A percentile compares a stretch with the other conserved stretches of the same genome.
Conservation (phyloP, 2,329 filamentous ascomycete species). For the Graphiopsis chlorocephala region DNA sequence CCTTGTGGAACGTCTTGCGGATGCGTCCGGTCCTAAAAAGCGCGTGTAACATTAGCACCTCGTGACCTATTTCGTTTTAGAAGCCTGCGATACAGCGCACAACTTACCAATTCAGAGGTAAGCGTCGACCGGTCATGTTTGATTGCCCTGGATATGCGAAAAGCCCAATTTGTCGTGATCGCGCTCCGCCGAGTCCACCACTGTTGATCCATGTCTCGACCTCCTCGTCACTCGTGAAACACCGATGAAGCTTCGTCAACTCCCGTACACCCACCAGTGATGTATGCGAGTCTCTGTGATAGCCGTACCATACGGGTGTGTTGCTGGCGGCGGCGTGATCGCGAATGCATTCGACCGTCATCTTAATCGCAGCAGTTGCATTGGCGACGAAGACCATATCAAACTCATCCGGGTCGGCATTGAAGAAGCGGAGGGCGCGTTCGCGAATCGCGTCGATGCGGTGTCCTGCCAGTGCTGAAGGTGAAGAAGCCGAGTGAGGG, state of each 20-base stretch:
- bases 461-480: conserved; percentile 57
- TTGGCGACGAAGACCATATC: conserved; percentile 63
- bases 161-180: conserved; percentile 33
- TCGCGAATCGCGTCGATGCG: conserved; percentile 56
- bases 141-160: conserved; percentile 41
- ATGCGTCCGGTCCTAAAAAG: conserved; percentile 31
- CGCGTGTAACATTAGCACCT: conserved; percentile 24
- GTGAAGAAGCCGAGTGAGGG: conserved; percentile 63
- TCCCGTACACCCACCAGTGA: conserved; percentile 49
- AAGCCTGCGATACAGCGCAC: conserved; percentile 1
- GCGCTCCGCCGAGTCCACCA: conserved; percentile 31
- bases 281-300: conserved; percentile 61
- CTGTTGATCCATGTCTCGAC: conserved; percentile 46
- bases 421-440: conserved; percentile 56
- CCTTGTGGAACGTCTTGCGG: conserved; percentile 34
- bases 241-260: conserved; percentile 35
- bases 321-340: conserved; percentile 51
- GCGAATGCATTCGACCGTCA: conserved; percentile 58
- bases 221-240: conserved; percentile 41
- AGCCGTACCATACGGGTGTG: conserved; percentile 55
- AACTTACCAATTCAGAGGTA: conserved; percentile 35
- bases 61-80: conserved; percentile 4
- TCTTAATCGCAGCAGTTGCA: conserved; percentile 61
- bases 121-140: conserved; percentile 40
- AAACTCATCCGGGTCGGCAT: conserved; percentile 57